Percentiles rank a stretch among this genome's conserved stretches.
Evolutionary conservation across 2,329 filamentous ascomycete genomes (phyloP).

Genomic region (Waltergamsia citrina): DNA sequence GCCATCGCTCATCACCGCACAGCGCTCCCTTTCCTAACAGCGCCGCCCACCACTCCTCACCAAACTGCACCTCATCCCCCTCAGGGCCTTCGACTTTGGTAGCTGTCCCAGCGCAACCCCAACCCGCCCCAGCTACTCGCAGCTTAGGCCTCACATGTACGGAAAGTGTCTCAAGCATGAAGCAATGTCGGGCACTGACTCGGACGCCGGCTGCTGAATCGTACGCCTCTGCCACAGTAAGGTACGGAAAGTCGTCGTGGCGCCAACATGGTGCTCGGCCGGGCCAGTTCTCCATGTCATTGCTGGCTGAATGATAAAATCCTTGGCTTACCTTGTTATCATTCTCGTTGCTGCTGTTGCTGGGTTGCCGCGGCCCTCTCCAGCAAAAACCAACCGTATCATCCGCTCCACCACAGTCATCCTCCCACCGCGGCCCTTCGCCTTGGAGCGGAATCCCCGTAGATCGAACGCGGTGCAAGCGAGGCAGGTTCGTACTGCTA

Average conservation of each 20-base stretch:
- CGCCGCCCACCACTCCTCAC: constrained; percentile 32
- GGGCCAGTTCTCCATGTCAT: constrained; percentile 7
- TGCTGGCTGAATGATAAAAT: too few relatives aligned
- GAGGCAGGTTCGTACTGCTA: constrained; percentile 25
- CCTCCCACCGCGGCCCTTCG: constrained; percentile 38
- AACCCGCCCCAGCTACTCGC: constrained; percentile 17
- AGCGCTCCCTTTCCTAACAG: constrained; percentile 44
- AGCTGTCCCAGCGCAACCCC: constrained; percentile 6
- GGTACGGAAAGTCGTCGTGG: constrained; percentile 41
- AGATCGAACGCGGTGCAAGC: constrained; percentile 33
- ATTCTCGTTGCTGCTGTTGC: not conserved
- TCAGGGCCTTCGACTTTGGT: constrained; percentile 8
- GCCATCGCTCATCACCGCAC: constrained; percentile 49
- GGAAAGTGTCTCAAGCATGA: constrained; percentile 35
- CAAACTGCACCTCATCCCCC: constrained; percentile 27
- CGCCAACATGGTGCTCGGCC: constrained; percentile 36
- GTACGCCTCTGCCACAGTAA: constrained; percentile 34
- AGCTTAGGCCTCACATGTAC: constrained; percentile 30
- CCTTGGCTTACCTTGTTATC: too few relatives aligned
- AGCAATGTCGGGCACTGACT: constrained; percentile 34
- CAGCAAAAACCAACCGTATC: constrained; percentile 30
- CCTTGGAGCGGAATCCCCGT: constrained; percentile 44
- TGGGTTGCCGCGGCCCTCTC: constrained; percentile 11
- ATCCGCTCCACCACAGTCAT: constrained; percentile 33
- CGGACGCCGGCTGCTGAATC: constrained; percentile 34